phyloP scores from a whole-genome alignment of 306 rosid genomes.

The Cicer bijugum region DNA sequence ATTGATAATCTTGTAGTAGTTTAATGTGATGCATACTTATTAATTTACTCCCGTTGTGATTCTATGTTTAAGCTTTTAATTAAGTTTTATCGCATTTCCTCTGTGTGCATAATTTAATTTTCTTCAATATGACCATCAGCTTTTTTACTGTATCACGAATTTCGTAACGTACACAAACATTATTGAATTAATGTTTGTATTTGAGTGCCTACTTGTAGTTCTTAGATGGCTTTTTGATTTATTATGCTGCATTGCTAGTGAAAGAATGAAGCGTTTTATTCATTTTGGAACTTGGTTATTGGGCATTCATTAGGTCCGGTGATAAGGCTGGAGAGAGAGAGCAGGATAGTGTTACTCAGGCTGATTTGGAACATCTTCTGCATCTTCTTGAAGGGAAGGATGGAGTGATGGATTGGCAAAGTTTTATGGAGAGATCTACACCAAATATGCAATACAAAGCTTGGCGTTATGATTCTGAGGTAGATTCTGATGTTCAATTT shows the following conservation, averaged over 20 bases:
- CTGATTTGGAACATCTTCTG: conserved; percentile 80
- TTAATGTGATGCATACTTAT: conserved; percentile 17
- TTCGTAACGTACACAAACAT: conserved; percentile 5
- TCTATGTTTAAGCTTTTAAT: conserved; percentile 7
- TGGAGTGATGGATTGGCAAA: conserved; percentile 88
- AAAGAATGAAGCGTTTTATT: conserved; percentile 34
- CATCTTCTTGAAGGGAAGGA: conserved; percentile 75
- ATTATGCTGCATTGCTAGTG: conserved; percentile 19
- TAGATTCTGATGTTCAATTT: conserved; percentile 47
- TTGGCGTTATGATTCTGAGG: conserved; percentile 98
- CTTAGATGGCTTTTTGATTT: conserved; percentile 5
- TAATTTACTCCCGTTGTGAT: not conserved
- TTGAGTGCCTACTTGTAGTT: conserved; percentile 20
- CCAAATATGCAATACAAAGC: conserved; percentile 82
- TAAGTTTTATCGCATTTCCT: not conserved
- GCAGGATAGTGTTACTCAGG: conserved; percentile 64
- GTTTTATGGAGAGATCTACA: conserved; percentile 82
- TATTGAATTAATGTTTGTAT: not conserved
- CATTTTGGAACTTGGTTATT: conserved; percentile 41
- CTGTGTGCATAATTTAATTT: conserved; percentile 2
- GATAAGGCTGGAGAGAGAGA: conserved; percentile 54
- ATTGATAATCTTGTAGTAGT: conserved; percentile 5
- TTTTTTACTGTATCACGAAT: conserved; percentile 15
- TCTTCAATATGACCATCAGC: conserved; percentile 10
- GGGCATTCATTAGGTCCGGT: conserved; percentile 48